Percentiles rank a stretch among this genome's conserved stretches.
These are phyloP conservation scores for Hypoxylon sp. DNA, from an alignment of 2,329 filamentous ascomycete genomes.

Conservation along the genomic window DNA sequence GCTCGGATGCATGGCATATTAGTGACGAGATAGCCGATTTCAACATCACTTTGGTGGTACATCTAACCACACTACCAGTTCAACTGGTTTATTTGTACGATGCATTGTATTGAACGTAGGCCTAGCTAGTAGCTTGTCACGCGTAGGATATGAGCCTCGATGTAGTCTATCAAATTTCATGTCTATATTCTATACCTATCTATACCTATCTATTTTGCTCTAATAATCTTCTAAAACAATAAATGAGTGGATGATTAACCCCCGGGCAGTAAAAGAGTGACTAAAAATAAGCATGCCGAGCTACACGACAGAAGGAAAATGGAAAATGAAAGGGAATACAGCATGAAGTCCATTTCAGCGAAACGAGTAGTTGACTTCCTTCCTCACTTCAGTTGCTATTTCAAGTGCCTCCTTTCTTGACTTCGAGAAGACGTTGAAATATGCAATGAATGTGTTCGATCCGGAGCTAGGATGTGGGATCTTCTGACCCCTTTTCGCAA, in stretches of 20 bases:
- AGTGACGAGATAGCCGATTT: constrained; percentile 27
- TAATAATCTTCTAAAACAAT: not conserved
- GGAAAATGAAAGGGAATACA: not conserved
- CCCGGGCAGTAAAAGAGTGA: constrained; percentile 9
- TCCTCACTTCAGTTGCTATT: constrained; percentile 45
- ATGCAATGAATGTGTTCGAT: constrained; percentile 51
- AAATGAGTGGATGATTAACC: not conserved
- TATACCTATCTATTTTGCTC: not conserved
- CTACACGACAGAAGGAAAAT: not conserved
- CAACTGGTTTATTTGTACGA: too few species aligned
- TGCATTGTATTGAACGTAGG: not conserved
- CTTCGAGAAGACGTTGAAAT: constrained; percentile 52
- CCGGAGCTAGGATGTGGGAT: constrained; percentile 51
- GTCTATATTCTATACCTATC: constrained; percentile 7
- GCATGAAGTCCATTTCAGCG: constrained; percentile 30
- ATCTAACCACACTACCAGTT: not conserved
- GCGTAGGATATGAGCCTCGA: not conserved
- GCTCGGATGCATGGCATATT: constrained; percentile 10
- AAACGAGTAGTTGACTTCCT: constrained; percentile 47
- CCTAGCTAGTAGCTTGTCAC: not conserved
- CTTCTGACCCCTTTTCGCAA: constrained; percentile 49
- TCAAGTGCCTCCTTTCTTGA: constrained; percentile 48
- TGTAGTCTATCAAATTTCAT: constrained; percentile 9
- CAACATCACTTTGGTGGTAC: constrained; percentile 6
- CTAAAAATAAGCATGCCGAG: constrained; percentile 8